Conservation (phyloP, 495 filamentous ascomycete species). For the Oidiodendron maius region DNA sequence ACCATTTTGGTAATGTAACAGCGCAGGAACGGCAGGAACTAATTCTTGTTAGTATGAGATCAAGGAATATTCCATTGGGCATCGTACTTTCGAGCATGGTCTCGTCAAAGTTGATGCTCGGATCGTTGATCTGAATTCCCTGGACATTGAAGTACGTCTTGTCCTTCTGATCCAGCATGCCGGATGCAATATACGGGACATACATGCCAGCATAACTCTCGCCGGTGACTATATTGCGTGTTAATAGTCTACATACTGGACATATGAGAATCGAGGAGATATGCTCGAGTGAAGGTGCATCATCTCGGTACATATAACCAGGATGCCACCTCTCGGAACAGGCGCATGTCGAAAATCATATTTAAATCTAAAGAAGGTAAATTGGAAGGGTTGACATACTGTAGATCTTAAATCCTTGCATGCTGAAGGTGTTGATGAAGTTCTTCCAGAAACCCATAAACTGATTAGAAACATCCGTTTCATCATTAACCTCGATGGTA, state of each 20-base stretch:
- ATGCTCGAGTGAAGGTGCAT: too few relatives aligned
- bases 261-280: too few relatives aligned
- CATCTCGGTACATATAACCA: too few relatives aligned
- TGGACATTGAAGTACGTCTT: constrained; percentile 58
- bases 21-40: constrained; percentile 9
- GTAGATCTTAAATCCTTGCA: constrained; percentile 61
- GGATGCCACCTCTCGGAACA: too few relatives aligned
- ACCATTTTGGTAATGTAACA: constrained; percentile 9
- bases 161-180: constrained; percentile 65
- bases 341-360: too few relatives aligned
- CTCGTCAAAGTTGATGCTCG: constrained; percentile 23
- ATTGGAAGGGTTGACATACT: constrained; percentile 6
- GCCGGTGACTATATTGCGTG: constrained; percentile 41
- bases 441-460: constrained; percentile 69
- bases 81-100: constrained; percentile 8
- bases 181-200: constrained; percentile 71
- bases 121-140: constrained; percentile 65
- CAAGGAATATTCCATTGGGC: neutral
- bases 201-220: constrained; percentile 73
- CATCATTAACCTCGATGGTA: constrained; percentile 48
- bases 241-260: too few relatives aligned
- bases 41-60: neutral
- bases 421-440: constrained; percentile 60
- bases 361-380: too few relatives aligned
- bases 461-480: constrained; percentile 58